Conservation (phyloP, 1,139 yeast genomes). For the Pichia kudriavzevii region DNA sequence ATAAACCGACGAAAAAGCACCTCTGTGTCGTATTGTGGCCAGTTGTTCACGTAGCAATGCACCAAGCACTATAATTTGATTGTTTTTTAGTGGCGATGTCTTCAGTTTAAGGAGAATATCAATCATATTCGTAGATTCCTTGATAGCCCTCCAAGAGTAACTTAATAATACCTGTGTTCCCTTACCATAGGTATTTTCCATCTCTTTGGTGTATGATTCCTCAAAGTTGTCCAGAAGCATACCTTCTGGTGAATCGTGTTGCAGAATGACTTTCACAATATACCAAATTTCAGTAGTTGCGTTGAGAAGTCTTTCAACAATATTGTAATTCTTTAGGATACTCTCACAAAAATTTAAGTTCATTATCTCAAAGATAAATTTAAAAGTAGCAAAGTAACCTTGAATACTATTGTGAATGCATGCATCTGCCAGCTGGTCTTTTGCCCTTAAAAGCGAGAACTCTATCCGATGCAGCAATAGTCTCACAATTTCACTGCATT, state of each 20-base stretch:
- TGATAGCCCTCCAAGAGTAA: slow-evolving; percentile 80
- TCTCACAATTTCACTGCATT: slow-evolving; percentile 28
- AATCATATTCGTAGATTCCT: slow-evolving; percentile 59
- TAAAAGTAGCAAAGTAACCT: slow-evolving; percentile 56
- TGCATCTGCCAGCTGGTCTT: slow-evolving; percentile 33
- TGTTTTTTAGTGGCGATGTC: slow-evolving; percentile 25
- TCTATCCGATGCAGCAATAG: slow-evolving; percentile 29
- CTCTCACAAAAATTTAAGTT: slow-evolving; percentile 17
- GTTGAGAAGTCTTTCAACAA: slow-evolving; percentile 19
- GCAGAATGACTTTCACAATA: slow-evolving; percentile 44
- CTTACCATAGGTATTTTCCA: slow-evolving; percentile 38
- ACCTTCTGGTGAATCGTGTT: slow-evolving; percentile 66
- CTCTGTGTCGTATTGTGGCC: slow-evolving; percentile 73
- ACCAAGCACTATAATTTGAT: slow-evolving; percentile 32
- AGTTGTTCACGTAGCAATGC: slow-evolving; percentile 57
- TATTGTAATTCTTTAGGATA: slow-evolving; percentile 1
- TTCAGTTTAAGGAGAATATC: slow-evolving; percentile 32
- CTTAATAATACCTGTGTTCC: slow-evolving; percentile 58
- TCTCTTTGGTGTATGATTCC: slow-evolving; percentile 29
- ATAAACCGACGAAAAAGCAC: slow-evolving; percentile 82
- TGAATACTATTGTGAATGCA: slow-evolving; percentile 48
- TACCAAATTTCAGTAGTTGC: slow-evolving; percentile 43
- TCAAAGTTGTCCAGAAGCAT: slow-evolving; percentile 40
- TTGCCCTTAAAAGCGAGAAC: slow-evolving; percentile 27
- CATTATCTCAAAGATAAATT: slow-evolving; percentile 37